phyloP scores from a whole-genome alignment of 257 asterid genomes.

The Agastache rugosa region DNA sequence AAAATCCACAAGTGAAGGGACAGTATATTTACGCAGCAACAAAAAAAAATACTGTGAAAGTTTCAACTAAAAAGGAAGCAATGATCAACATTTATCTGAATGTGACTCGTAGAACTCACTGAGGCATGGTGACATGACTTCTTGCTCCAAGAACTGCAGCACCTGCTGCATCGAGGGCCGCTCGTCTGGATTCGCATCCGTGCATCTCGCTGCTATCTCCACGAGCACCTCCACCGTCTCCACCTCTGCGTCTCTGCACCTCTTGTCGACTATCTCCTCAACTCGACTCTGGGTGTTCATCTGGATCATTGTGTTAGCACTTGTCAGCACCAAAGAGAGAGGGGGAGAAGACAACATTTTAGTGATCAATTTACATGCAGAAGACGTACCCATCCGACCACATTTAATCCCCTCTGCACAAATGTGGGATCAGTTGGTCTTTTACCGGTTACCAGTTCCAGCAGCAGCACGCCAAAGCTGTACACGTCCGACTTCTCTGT shows the following conservation, averaged over 20 bases:
- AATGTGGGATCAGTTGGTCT: conserved; percentile 93
- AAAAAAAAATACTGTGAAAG: not conserved
- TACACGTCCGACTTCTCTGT: conserved; percentile 90
- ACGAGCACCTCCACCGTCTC: conserved; percentile 86
- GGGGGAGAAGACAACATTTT: not conserved
- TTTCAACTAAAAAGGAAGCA: not conserved
- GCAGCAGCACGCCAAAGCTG: conserved; percentile 90
- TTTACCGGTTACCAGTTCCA: conserved; percentile 93
- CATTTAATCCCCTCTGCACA: conserved; percentile 76
- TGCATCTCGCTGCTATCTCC: conserved; percentile 88
- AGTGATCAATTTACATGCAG: not conserved
- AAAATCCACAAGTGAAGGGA: conserved; percentile 11
- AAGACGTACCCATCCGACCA: conserved; percentile 89
- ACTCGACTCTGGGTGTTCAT: conserved; percentile 77
- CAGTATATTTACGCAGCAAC: not conserved
- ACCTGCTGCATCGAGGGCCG: conserved; percentile 94
- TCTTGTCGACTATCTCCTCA: conserved; percentile 70
- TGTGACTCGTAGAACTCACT: conserved; percentile 86
- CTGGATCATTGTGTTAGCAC: conserved; percentile 39
- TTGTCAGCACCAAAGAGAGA: not conserved
- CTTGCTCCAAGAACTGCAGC: conserved; percentile 89
- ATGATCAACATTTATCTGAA: conserved; percentile 65
- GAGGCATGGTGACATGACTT: conserved; percentile 86
- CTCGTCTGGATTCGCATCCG: conserved; percentile 80
- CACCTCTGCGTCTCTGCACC: conserved; percentile 71